Evolutionary conservation across 306 rosid species (phyloP).

Genomic region (Ammopiptanthus mongolicus): DNA sequence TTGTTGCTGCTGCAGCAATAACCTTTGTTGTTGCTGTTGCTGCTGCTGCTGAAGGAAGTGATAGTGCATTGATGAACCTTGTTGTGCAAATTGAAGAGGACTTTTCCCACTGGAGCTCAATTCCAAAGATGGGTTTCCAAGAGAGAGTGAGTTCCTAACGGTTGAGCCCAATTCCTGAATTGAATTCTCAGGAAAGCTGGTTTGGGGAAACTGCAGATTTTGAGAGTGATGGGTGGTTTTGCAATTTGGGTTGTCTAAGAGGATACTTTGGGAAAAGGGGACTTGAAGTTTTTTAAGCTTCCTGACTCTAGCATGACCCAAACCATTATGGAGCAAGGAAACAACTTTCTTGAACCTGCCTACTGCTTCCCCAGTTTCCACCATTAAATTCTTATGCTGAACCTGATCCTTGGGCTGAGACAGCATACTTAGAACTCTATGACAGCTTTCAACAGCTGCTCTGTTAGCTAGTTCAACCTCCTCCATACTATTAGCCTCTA

Average conservation of each 20-base stretch:
- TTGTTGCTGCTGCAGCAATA: slow-evolving; percentile 60
- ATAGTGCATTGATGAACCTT: slow-evolving; percentile 46
- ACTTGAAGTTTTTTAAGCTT: slow-evolving; percentile 46
- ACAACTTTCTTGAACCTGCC: slow-evolving; percentile 82
- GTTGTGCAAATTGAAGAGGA: slow-evolving; percentile 54
- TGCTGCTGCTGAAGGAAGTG: slow-evolving; percentile 69
- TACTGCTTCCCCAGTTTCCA: slow-evolving; percentile 86
- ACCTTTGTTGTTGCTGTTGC: slow-evolving; percentile 63
- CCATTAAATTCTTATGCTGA: slow-evolving; percentile 50
- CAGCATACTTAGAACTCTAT: slow-evolving; percentile 60
- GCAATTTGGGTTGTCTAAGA: slow-evolving; percentile 68
- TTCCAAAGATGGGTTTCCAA: slow-evolving; percentile 66
- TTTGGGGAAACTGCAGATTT: slow-evolving; percentile 41
- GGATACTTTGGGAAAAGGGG: slow-evolving; percentile 52
- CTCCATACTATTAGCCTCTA: slow-evolving; percentile 46
- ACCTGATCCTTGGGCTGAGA: slow-evolving; percentile 66
- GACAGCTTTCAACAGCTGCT: slow-evolving; percentile 79
- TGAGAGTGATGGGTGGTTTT: slow-evolving; percentile 36
- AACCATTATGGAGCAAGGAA: slow-evolving; percentile 62
- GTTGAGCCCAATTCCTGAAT: slow-evolving; percentile 46
- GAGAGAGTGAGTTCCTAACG: slow-evolving; percentile 40
- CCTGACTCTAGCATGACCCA: slow-evolving; percentile 88
- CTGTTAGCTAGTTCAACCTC: slow-evolving; percentile 82
- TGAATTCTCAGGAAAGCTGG: slow-evolving; percentile 48
- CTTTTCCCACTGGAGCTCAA: slow-evolving; percentile 64